Evolutionary conservation across 2,329 filamentous ascomycete species (phyloP).

Genomic region (Metarhizium brunneum): DNA sequence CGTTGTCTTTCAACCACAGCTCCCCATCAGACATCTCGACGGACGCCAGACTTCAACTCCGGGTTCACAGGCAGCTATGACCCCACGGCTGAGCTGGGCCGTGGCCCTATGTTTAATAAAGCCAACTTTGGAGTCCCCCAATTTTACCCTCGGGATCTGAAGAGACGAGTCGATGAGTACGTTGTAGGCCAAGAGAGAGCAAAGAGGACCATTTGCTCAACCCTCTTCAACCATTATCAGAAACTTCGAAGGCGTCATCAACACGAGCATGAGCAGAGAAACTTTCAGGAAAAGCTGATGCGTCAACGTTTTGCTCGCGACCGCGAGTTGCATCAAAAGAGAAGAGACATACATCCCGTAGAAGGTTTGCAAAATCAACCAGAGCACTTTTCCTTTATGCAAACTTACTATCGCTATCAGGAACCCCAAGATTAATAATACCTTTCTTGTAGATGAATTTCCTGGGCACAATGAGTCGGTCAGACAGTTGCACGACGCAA

Average conservation of each 20-base stretch:
- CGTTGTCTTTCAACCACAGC: constrained; percentile 1
- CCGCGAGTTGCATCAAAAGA: constrained; percentile 44
- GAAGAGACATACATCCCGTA: constrained; percentile 58
- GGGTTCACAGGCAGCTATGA: constrained; percentile 53
- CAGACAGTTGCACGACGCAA: constrained; percentile 29
- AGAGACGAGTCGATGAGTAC: constrained; percentile 88
- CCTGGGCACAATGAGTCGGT: constrained; percentile 41
- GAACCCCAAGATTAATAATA: constrained; percentile 19
- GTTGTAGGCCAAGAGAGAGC: constrained; percentile 93
- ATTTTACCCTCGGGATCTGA: constrained; percentile 62
- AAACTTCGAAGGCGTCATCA: constrained; percentile 69
- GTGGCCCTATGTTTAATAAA: constrained; percentile 52
- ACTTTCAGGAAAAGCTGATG: constrained; percentile 52
- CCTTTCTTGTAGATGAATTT: constrained; percentile 40
- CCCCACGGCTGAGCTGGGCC: constrained; percentile 39
- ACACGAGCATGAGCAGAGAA: constrained; percentile 59
- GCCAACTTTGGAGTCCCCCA: constrained; percentile 48
- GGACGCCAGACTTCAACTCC: constrained; percentile 42
- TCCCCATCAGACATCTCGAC: constrained; percentile 20
- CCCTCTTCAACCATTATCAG: constrained; percentile 96
- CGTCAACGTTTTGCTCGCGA: constrained; percentile 65
- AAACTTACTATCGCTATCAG: constrained; percentile 15
- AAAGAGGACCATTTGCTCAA: constrained; percentile 86
- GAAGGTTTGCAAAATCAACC: constrained; percentile 53
- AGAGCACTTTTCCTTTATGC: not conserved